A percentile compares a stretch with the other conserved stretches of the same genome.
Conservation (phyloP, 2,329 filamentous ascomycete genomes). For the Fusarium tjaetaba region DNA sequence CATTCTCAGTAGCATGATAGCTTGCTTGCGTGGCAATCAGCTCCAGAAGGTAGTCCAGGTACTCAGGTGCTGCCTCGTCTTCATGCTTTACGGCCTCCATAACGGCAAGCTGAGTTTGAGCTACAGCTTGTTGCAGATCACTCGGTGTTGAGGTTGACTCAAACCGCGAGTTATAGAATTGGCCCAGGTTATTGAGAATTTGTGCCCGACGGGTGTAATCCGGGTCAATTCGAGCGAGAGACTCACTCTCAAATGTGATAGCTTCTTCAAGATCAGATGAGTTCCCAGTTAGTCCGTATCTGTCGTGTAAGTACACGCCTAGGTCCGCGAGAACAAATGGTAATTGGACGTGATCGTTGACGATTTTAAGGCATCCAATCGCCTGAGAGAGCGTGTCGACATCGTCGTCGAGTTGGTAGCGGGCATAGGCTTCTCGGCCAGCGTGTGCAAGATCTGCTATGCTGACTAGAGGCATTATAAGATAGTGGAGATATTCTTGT, state of each 20-base stretch:
- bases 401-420: not conserved
- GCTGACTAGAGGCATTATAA: not conserved
- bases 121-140: no score
- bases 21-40: not conserved
- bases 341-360: not conserved
- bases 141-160: not conserved
- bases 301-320: not conserved
- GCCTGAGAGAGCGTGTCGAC: not conserved
- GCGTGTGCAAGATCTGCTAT: not conserved
- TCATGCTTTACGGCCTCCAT: not conserved
- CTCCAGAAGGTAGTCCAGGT: not conserved
- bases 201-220: not conserved
- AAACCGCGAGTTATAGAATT: not conserved
- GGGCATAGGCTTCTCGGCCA: not conserved
- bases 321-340: not conserved
- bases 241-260: not conserved
- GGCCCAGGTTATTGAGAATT: not conserved
- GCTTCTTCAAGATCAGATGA: not conserved
- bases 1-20: no score
- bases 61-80: fast-evolving
- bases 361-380: not conserved
- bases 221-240: not conserved
- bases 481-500: no score
- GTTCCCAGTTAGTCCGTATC: not conserved
- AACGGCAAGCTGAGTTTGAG: not conserved